A percentile compares a stretch with the other conserved stretches of the same genome.
Evolutionary conservation across 441 rosid species (phyloP).

Genomic region (Populus hybrid): DNA sequence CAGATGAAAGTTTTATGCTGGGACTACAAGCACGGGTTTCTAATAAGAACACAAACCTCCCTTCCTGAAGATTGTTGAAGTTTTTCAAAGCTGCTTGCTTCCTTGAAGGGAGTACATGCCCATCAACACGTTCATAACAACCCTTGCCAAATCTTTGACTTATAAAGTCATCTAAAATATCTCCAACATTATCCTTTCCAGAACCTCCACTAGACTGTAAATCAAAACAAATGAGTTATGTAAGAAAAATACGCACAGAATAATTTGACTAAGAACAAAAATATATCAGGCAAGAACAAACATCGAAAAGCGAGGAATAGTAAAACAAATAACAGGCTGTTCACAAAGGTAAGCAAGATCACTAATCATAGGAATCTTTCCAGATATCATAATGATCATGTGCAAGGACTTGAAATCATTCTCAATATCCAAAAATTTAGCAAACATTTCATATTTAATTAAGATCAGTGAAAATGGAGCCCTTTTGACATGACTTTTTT

Average conservation of each 20-base stretch:
- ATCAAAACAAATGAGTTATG: slow-evolving; percentile 2
- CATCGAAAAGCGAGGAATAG: too few species aligned
- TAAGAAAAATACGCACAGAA: slow-evolving; percentile 3
- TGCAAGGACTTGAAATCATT: too few species aligned
- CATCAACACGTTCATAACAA: slow-evolving; percentile 77
- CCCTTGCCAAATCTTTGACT: slow-evolving; percentile 71
- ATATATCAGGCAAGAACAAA: neutral
- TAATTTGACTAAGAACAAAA: neutral
- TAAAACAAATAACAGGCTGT: too few species aligned
- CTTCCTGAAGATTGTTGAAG: slow-evolving; percentile 60
- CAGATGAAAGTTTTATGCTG: slow-evolving; percentile 69
- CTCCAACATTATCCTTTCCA: slow-evolving; percentile 58
- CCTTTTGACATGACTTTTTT: too few species aligned
- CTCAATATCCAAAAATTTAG: too few species aligned
- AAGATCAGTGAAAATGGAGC: too few species aligned
- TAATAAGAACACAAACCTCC: slow-evolving; percentile 75
- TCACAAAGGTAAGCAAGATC: too few species aligned
- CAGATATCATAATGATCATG: too few species aligned
- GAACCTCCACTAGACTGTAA: slow-evolving; percentile 58
- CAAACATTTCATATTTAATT: too few species aligned
- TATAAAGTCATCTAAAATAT: slow-evolving; percentile 85
- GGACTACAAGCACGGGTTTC: slow-evolving; percentile 81
- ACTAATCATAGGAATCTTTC: too few species aligned
- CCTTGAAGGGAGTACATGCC: slow-evolving; percentile 38
- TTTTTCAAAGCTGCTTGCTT: slow-evolving; percentile 57